Conservation (phyloP, 176 grass and related monocot genomes). For the Poa pratensis region DNA sequence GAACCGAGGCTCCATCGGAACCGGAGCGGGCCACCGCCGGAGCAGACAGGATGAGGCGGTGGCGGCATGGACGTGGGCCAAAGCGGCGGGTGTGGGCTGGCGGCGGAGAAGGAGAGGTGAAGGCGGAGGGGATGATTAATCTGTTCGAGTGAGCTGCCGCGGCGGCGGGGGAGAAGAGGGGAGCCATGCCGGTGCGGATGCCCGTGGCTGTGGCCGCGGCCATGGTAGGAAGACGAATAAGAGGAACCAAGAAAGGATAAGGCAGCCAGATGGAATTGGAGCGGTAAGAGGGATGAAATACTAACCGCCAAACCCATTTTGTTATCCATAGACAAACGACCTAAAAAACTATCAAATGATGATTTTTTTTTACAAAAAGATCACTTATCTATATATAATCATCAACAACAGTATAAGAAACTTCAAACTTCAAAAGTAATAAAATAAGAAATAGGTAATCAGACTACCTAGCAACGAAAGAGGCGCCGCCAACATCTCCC, state of each 20-base stretch:
- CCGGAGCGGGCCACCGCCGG: conserved; percentile 34
- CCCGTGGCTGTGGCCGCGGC: neutral
- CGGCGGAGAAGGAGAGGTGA: neutral
- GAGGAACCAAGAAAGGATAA: neutral
- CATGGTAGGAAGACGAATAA: neutral
- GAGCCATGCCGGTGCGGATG: neutral
- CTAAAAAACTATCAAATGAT: no score
- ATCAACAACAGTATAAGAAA: no score
- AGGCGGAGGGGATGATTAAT: neutral
- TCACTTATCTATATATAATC: no score
- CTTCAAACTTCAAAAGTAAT: no score
- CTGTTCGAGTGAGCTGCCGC: neutral
- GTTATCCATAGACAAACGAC: no score
- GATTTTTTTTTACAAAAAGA: no score
- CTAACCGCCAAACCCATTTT: neutral
- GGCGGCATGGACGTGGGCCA: neutral
- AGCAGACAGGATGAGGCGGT: conserved; percentile 5
- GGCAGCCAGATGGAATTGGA: neutral
- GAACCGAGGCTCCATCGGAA: neutral
- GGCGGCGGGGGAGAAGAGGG: neutral
- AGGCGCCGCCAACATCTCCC: no score
- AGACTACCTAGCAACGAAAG: no score
- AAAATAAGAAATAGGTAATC: no score
- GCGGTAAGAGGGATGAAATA: neutral
- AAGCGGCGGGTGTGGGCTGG: neutral